These are phyloP conservation scores for Talaromyces albobiverticillius DNA, from an alignment of 2,329 filamentous ascomycete species.

Conservation along the genomic window DNA sequence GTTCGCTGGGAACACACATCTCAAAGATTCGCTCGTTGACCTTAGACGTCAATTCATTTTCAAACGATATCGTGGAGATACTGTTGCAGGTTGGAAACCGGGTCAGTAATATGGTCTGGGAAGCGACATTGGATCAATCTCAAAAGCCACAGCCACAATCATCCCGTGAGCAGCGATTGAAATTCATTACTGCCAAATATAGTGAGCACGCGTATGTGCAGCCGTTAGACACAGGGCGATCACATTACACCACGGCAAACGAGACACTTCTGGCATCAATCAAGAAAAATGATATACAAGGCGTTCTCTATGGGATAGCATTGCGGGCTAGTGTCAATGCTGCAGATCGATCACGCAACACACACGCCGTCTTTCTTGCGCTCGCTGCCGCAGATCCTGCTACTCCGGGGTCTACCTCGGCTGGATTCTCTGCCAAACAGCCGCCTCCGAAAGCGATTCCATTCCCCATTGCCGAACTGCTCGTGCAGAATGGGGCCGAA, in stretches of 20 bases:
- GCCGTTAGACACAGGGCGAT: slow-evolving; percentile 67
- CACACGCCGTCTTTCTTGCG: slow-evolving; percentile 85
- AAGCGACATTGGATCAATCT: slow-evolving; percentile 72
- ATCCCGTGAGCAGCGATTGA: slow-evolving; percentile 84
- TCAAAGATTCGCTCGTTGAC: slow-evolving; percentile 95
- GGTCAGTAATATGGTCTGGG: slow-evolving; percentile 95
- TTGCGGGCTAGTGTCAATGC: slow-evolving; percentile 84
- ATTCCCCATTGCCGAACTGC: slow-evolving; percentile 85
- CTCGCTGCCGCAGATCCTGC: slow-evolving; percentile 91
- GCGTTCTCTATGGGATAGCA: slow-evolving; percentile 86
- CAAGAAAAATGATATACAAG: slow-evolving; percentile 93
- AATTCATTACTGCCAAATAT: slow-evolving; percentile 94
- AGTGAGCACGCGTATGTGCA: slow-evolving; percentile 79
- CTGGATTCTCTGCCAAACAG: slow-evolving; percentile 22
- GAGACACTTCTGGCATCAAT: slow-evolving; percentile 88
- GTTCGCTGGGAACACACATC: slow-evolving; percentile 94
- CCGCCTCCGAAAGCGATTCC: slow-evolving; percentile 52
- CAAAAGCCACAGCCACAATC: slow-evolving; percentile 74
- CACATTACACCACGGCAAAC: slow-evolving; percentile 73
- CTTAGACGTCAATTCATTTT: slow-evolving; percentile 93
- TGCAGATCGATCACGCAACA: slow-evolving; percentile 79
- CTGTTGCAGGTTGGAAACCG: slow-evolving; percentile 88
- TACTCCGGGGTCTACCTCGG: slow-evolving; percentile 54
- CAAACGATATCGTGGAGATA: slow-evolving; percentile 92
- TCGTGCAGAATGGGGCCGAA: slow-evolving; percentile 91